Conservation (phyloP, 805 yeast genomes). For the Candida suzukii region DNA sequence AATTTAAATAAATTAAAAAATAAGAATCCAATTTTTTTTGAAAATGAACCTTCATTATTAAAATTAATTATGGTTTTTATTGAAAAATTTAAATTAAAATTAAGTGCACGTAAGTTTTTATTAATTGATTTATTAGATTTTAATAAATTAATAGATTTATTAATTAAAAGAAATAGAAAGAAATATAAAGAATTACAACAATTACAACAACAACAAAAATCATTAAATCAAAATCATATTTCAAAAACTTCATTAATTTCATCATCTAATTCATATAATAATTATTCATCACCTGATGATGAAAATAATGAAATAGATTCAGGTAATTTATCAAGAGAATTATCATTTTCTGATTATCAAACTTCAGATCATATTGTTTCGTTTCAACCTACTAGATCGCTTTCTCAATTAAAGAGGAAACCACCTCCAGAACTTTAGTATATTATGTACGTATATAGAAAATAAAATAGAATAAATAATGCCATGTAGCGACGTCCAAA, state of each 20-base stretch:
- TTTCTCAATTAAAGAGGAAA: conserved; percentile 1
- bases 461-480: too few relatives aligned
- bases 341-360: neutral
- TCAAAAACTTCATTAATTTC: too few relatives aligned
- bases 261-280: too few relatives aligned
- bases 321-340: neutral
- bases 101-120: conserved; percentile 50
- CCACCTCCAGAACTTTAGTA: neutral
- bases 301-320: neutral
- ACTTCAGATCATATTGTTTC: neutral
- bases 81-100: conserved; percentile 55
- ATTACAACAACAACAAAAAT: neutral
- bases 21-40: conserved; percentile 45
- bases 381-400: neutral
- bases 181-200: neutral
- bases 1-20: conserved; percentile 45
- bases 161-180: conserved; percentile 39
- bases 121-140: conserved; percentile 59
- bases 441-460: neutral
- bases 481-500: too few relatives aligned
- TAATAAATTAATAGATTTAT: conserved; percentile 42
- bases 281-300: too few relatives aligned
- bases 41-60: conserved; percentile 45
- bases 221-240: neutral
- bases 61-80: conserved; percentile 40